Evolutionary conservation across 352 stramenopile genomes (phyloP).

Genomic region (Phytopythium helicoides): DNA sequence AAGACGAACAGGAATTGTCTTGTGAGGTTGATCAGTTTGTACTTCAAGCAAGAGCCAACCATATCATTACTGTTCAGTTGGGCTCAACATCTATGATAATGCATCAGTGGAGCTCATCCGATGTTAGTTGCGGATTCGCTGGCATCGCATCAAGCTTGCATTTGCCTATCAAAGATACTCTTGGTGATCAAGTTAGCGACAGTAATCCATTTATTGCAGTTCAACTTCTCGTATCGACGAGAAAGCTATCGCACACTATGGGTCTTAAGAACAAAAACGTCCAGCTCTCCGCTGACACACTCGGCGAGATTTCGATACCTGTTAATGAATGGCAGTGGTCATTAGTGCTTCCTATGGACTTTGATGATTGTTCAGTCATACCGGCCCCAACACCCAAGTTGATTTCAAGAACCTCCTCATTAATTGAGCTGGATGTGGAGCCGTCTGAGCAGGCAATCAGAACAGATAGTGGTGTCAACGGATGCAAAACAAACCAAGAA

Average conservation of each 20-base stretch:
- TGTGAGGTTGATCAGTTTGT: background rate
- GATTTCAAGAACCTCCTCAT: constrained; percentile 11
- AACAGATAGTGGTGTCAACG: too few species aligned
- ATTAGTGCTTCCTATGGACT: constrained; percentile 16
- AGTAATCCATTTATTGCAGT: background rate
- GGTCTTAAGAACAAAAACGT: too few species aligned
- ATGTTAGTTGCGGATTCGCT: background rate
- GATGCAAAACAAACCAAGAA: background rate
- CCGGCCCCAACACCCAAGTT: constrained; percentile 10
- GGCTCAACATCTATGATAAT: background rate
- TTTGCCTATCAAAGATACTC: background rate
- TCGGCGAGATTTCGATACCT: background rate
- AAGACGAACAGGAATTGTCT: background rate
- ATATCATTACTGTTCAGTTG: background rate
- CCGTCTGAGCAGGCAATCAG: too few species aligned
- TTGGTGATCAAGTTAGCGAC: background rate
- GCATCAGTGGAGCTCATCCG: background rate
- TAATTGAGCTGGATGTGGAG: constrained; percentile 15
- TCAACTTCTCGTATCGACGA: too few species aligned
- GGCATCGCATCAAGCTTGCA: background rate
- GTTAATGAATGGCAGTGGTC: constrained; percentile 11
- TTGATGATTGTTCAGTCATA: constrained; percentile 1
- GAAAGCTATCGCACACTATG: too few species aligned
- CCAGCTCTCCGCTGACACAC: background rate
- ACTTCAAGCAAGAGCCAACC: background rate